phyloP scores from a whole-genome alignment of 306 rosid genomes.

The Fragaria nilgerrensis region DNA sequence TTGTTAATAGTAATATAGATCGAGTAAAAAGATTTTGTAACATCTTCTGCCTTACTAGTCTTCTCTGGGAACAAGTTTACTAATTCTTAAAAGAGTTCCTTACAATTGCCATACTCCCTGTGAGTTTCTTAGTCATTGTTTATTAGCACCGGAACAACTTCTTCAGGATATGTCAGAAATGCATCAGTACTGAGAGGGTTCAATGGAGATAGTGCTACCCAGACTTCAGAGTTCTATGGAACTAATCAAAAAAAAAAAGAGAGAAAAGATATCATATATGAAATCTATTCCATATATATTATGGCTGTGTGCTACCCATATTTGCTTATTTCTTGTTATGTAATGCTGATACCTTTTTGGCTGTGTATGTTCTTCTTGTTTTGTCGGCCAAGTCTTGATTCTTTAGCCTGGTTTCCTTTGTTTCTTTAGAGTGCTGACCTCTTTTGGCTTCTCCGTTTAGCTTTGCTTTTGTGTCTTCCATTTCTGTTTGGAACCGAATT shows the following conservation, averaged over 20 bases:
- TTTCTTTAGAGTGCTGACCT: conserved; percentile 6
- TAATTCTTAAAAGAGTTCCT: conserved; percentile 5
- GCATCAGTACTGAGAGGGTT: neutral
- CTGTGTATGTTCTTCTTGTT: neutral
- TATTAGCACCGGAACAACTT: neutral
- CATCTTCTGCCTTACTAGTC: conserved; percentile 35
- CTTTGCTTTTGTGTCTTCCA: neutral
- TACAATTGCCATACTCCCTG: neutral
- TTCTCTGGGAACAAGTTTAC: conserved; percentile 31
- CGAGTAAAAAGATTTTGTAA: conserved; percentile 20
- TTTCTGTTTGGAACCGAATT: neutral
- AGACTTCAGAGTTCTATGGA: neutral
- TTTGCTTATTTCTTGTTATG: neutral
- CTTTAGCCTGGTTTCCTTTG: neutral
- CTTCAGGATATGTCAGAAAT: neutral
- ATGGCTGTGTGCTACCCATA: neutral
- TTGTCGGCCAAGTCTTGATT: neutral
- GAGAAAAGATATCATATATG: too few relatives aligned
- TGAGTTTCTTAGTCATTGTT: conserved; percentile 4
- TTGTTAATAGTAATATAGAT: conserved; percentile 11
- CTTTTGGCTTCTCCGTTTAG: neutral
- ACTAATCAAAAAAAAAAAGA: too few relatives aligned
- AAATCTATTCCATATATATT: too few relatives aligned
- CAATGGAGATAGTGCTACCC: neutral
- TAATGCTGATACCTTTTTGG: neutral